Base-by-base conservation (phyloP, 2,329 filamentous ascomycete genomes). In the Penicillium brevicompactum region DNA sequence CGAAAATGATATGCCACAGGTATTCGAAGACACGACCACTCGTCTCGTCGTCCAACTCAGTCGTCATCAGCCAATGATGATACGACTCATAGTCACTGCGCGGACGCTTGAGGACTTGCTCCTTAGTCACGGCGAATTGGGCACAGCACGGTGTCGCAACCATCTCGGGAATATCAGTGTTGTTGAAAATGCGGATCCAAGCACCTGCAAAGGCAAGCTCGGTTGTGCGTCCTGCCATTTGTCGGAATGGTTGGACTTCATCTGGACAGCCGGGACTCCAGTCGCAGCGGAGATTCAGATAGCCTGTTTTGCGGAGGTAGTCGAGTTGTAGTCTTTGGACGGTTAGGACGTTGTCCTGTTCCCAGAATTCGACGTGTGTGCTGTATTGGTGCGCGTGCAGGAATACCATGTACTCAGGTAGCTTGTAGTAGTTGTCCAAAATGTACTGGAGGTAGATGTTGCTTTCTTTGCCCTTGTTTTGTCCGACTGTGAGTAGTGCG, bases 1-100 rank as follows among this genome's bases (percentile, higher is more conserved):
- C 72, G 55, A 76, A 82, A 66, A 79, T 76, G 68, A 84, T 80
- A 67, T 88, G 86, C 85, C 86, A 88, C 30, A 84, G 70, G 63
- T 86, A 87, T 65, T 88, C 86, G 65, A 87, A 78, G 2, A 87
- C 78, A 27, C 85, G 74, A 2, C 84, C 85, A 49, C 80, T 84
- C 30, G 82, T 69, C 18, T 78, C 77, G 63, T 87, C 84, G 7
- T 78, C 74, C 43, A 86, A 66, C 5, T 78, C 70, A 5, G 84
- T 84, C 16, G 77, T 74, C 46, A 85, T 65, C 42, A 88, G 59
- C 86, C 86, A 88, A 30, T 82, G 68, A 22, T 84, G 77, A 66
- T 80, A 84, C 16, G 75, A 74, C 6, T 80, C 63, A 59, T 88
- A 88, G 51, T 82, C 81, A 18, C 72, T 74, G 54, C 72, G 68